Percentiles rank a stretch among this genome's conserved stretches.
Evolutionary conservation across 305 asterid species (phyloP).

Genomic region (Fraxinus platypoda): DNA sequence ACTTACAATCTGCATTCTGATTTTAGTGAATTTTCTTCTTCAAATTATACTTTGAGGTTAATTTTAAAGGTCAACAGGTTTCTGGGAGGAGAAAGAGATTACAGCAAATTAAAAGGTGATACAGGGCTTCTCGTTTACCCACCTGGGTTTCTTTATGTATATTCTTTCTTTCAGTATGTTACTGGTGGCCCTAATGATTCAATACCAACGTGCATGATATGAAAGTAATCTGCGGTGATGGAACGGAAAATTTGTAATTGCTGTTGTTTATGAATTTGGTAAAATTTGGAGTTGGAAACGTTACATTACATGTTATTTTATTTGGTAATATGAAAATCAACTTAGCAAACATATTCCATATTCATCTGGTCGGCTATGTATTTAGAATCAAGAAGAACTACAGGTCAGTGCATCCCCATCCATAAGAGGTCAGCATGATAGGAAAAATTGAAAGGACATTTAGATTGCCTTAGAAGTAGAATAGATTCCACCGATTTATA

Average conservation of each 20-base stretch:
- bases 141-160: constrained; percentile 97
- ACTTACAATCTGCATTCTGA: constrained; percentile 2
- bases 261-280: not conserved
- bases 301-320: not conserved
- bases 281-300: not conserved
- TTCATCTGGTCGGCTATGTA: not conserved
- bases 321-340: not conserved
- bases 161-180: no score
- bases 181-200: no score
- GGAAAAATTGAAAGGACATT: not conserved
- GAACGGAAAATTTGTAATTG: not conserved
- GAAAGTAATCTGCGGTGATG: not conserved
- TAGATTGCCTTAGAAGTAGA: not conserved
- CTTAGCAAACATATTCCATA: not conserved
- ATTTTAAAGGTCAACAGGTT: constrained; percentile 64
- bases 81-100: constrained; percentile 84
- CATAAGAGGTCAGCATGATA: not conserved
- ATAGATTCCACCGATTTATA: not conserved
- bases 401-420: not conserved
- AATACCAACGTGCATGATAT: not conserved
- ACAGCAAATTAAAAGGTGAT: constrained; percentile 83
- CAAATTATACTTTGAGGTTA: not conserved
- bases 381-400: not conserved
- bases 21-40: not conserved
- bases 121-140: constrained; percentile 96